These are phyloP conservation scores for Fraxinus dipetala DNA, from an alignment of 305 asterid genomes.

Conservation along the genomic window DNA sequence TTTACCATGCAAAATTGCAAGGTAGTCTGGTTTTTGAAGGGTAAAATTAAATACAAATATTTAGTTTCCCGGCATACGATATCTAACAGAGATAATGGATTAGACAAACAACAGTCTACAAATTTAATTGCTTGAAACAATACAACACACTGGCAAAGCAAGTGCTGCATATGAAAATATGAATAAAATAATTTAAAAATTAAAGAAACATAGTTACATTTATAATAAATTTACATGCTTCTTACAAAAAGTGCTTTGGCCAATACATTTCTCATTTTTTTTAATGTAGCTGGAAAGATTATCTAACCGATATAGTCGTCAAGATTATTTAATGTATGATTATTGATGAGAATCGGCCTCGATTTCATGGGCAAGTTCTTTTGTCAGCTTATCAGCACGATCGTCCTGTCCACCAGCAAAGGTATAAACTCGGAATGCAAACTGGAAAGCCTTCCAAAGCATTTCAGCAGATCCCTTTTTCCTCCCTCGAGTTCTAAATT, in stretches of 20 bases:
- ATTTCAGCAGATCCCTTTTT: no score
- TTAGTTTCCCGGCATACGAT: no score
- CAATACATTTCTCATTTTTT: not conserved
- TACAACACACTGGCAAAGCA: not conserved
- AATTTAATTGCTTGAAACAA: no score
- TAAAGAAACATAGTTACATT: not conserved
- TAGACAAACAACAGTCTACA: no score
- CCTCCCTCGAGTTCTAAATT: no score
- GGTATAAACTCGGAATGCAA: constrained; percentile 77
- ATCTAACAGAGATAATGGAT: no score
- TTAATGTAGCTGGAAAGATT: not conserved
- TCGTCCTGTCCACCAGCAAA: constrained; percentile 95
- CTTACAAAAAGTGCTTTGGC: not conserved
- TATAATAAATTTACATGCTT: not conserved
- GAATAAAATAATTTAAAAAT: not conserved
- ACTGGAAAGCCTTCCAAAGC: not conserved
- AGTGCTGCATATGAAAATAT: not conserved
- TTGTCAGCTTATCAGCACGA: constrained; percentile 72
- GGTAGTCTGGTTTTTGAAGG: no score
- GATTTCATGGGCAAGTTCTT: constrained; percentile 75
- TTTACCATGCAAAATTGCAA: no score
- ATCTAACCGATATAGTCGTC: not conserved
- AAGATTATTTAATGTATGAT: not conserved
- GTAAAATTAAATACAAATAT: no score
- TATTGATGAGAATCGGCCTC: constrained; percentile 44